phyloP scores from a whole-genome alignment of 1,139 yeast species.

The Suhomyces chickasaworum region DNA sequence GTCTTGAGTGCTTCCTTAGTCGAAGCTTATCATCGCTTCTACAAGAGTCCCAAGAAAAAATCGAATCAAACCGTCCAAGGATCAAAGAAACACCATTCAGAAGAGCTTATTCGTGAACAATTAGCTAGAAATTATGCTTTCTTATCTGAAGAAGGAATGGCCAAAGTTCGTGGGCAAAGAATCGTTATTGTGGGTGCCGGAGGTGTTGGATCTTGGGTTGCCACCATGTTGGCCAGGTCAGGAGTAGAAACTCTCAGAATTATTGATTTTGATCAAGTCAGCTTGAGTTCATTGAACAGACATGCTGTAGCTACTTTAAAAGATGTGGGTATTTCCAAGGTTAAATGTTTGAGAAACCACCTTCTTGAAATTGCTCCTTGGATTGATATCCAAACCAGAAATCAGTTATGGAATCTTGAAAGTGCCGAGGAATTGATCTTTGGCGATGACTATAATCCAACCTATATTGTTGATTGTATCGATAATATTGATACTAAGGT shows the following conservation, averaged over 20 bases:
- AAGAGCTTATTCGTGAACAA: constrained; percentile 83
- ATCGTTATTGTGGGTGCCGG: constrained; percentile 96
- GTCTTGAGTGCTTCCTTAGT: constrained; percentile 39
- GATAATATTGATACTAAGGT: constrained; percentile 95
- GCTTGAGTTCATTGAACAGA: constrained; percentile 85
- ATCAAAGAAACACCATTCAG: constrained; percentile 46
- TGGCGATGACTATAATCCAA: constrained; percentile 58
- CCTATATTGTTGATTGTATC: constrained; percentile 87
- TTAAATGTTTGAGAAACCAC: constrained; percentile 69
- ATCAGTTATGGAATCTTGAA: constrained; percentile 73
- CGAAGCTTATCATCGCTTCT: constrained; percentile 41
- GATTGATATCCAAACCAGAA: constrained; percentile 76
- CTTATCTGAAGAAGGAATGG: constrained; percentile 81
- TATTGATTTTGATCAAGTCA: constrained; percentile 94
- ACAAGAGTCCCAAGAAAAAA: constrained; percentile 1
- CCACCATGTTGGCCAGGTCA: constrained; percentile 87
- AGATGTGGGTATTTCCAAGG: constrained; percentile 93
- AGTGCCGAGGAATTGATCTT: constrained; percentile 61
- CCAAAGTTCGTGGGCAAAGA: constrained; percentile 68
- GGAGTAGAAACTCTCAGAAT: constrained; percentile 80
- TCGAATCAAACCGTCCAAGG: neutral
- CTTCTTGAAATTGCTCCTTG: constrained; percentile 82
- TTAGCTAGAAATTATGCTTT: constrained; percentile 92
- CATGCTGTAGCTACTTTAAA: constrained; percentile 87
- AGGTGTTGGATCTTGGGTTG: constrained; percentile 97